These are phyloP conservation scores for Skeletonema potamos DNA, from an alignment of 108 stramenopile species.

Conservation along the genomic window DNA sequence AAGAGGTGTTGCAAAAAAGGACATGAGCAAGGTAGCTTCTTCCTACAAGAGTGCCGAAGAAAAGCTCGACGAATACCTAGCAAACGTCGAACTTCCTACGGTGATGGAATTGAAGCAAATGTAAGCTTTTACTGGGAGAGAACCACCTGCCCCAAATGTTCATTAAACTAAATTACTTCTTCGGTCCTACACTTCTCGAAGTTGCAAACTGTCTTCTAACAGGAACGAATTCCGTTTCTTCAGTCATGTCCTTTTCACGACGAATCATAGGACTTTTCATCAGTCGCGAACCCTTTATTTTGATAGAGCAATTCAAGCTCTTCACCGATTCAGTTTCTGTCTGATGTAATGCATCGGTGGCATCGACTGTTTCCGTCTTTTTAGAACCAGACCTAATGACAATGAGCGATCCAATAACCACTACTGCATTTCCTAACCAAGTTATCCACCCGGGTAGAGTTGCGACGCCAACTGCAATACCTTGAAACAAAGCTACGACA, in stretches of 20 bases:
- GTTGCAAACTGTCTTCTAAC: conserved; percentile 9
- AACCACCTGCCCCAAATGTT: not conserved
- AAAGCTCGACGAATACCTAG: conserved; percentile 67
- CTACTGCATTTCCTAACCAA: conserved; percentile 42
- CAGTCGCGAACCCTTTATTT: not conserved
- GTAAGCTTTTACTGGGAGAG: not conserved
- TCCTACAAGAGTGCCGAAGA: conserved; percentile 53
- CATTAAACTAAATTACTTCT: not conserved
- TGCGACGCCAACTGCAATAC: conserved; percentile 23
- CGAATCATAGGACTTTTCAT: conserved; percentile 12
- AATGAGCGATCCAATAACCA: conserved; percentile 17
- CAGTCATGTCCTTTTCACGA: not conserved
- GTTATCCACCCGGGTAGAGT: conserved; percentile 31
- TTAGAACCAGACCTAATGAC: conserved; percentile 47
- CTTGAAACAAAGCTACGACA: conserved; percentile 30
- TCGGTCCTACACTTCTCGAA: not conserved
- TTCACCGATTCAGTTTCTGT: conserved; percentile 9
- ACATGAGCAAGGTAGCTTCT: conserved; percentile 44
- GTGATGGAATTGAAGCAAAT: conserved; percentile 41
- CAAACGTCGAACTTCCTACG: conserved; percentile 67
- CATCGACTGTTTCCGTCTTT: conserved; percentile 53
- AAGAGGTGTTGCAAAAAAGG: conserved; percentile 64
- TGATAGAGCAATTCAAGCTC: conserved; percentile 14
- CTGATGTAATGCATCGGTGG: conserved; percentile 36
- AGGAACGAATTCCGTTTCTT: conserved; percentile 16